Evolutionary conservation across 2,329 filamentous ascomycete species (phyloP).

Genomic region (Gaeumannomyces sp.): DNA sequence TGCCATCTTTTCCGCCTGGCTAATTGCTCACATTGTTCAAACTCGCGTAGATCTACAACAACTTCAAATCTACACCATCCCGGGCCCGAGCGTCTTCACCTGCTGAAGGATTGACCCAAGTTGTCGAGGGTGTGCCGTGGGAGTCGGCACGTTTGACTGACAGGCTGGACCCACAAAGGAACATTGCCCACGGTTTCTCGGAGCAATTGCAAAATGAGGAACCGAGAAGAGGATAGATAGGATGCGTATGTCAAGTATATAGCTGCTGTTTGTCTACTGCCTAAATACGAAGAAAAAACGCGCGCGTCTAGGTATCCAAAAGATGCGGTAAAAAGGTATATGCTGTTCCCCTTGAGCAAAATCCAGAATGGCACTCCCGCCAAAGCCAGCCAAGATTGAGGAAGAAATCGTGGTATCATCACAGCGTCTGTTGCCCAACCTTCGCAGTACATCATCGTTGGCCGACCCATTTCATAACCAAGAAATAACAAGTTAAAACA

Average conservation of each 20-base stretch:
- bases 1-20: too few relatives aligned
- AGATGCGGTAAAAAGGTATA: background rate
- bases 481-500: background rate
- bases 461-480: background rate
- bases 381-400: background rate
- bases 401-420: background rate
- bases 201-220: background rate
- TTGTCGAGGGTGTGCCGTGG: background rate
- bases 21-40: background rate
- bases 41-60: constrained; percentile 15
- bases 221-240: background rate
- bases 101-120: background rate
- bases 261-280: background rate
- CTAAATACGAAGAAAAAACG: background rate
- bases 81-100: constrained; percentile 12
- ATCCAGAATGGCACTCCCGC: background rate
- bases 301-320: background rate
- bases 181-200: background rate
- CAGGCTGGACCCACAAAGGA: too few relatives aligned
- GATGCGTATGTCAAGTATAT: background rate
- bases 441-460: background rate
- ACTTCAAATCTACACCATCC: constrained; percentile 17
- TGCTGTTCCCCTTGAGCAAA: background rate
- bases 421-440: background rate
- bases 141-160: background rate